Base-by-base conservation (phyloP, 2,329 filamentous ascomycete genomes). In the Cladosporium sp. region DNA sequence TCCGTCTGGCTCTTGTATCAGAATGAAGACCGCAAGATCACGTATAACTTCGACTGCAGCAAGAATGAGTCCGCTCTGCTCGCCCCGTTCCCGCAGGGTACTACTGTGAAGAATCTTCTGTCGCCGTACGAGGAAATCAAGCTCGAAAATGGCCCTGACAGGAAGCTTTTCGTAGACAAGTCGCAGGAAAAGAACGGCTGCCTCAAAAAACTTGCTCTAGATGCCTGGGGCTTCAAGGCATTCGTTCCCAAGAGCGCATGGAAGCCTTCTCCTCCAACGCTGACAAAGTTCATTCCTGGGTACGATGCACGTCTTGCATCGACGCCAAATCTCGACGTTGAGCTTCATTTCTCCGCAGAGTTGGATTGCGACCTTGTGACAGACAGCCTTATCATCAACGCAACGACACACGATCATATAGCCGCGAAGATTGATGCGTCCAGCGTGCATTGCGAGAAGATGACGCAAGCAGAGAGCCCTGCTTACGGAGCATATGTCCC, bases 51-150 rank as follows among this genome's bases (percentile, higher is more conserved):
- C 66, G 82, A 89, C 71, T 90, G 88, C 74, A 76, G 74, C 21
- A 77, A 80, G 38, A 76, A 77, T 30, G 73, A 77, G n/a, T 75
- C 76, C 3, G 85, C 84, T 1, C 79, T 89, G 36, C 77, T 89
- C 44, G 78, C 87, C 8, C 85, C 87, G 0, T 90, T 87, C 66
- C 77, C 80, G 14, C 73, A 76, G 3, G 83, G 81, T 12, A 84
- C 82, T 1, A 85, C 80, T 0, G 87, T 90, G 68, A 86, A 85
- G 72, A 89, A 88, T 70, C 73, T 90, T 11, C 87, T 90, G 73
- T 85, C 85, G 71, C 87, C 87, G 0, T 87, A 85, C 70, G 86
- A 87, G 26, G 82, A 86, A 68, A 78, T 84, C 65, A 81, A 76
- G 0, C 77, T 90, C n/a, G 79, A 80, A 60, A 73, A 75, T 0